Base-by-base conservation (phyloP, 768 basidiomycete genomes). In the Trametes cubensis region DNA sequence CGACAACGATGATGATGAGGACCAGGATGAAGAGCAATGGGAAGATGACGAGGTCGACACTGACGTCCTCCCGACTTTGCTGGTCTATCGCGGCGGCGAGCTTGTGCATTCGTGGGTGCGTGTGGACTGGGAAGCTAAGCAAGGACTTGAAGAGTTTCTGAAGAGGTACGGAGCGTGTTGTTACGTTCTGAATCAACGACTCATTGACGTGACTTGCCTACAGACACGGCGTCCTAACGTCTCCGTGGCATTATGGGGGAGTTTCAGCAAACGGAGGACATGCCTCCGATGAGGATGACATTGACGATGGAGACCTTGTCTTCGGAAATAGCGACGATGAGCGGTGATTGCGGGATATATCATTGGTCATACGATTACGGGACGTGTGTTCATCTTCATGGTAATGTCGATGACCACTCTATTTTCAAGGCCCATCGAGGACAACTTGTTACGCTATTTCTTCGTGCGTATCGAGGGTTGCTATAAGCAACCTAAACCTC, bases 61-160 rank as follows among this genome's bases (percentile, higher is more conserved):
- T 4, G 90, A 92, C 70, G 84, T 92, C 80, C 79, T 92, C 26
- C 90, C 91, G 0, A 92, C 90, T 1, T 72, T 92, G 70, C 80
- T 92, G 14, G 88, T 90, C 4, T 93, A 93, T 67, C 87, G 85
- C 18, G 85, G 83, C 60, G 90, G 92, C 18, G 85, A 91, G 63
- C 83, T 94, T n/a, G 84, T 92, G n/a, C 83, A 91, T 67, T 90
- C 90, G 51, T 94, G 92, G 92, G 88, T 94, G 10, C 80, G 92
- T 25, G 90, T 93, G 4, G 91, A 94, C 71, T 93, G 90, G 92
- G 90, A 91, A 72, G 89, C 88, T 0, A 69, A 75, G 38, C 81
- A 80, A n/a, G 88, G 86, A 25, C 69, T 92, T 0, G 87, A 90
- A 64, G 88, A 89, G 46, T 75, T 90, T 7, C 77, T 92, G 17